A percentile compares a stretch with the other conserved stretches of the same genome.
phyloP scores from a whole-genome alignment of 805 yeast genomes.

The Metschnikowia noctiluminum region DNA sequence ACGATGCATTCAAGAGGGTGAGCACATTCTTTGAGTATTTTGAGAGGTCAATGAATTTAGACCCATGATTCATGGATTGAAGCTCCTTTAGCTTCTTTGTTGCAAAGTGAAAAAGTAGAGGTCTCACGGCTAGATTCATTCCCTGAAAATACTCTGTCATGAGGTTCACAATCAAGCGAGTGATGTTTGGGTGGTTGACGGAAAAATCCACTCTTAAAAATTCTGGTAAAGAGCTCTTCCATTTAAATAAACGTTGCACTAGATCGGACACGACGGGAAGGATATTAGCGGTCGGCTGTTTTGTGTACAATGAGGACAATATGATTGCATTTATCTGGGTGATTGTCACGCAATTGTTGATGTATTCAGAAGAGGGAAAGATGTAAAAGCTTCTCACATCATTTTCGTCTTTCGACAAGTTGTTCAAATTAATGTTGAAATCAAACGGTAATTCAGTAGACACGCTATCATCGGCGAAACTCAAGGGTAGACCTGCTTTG shows the following conservation, averaged over 20 bases:
- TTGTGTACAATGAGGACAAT: conserved; percentile 64
- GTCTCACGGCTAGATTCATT: conserved; percentile 73
- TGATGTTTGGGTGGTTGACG: conserved; percentile 50
- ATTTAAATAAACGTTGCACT: conserved; percentile 60
- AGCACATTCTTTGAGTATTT: conserved; percentile 64
- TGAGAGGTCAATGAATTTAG: conserved; percentile 60
- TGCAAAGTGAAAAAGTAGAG: conserved; percentile 72
- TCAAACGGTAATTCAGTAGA: conserved; percentile 73
- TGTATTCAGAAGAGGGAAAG: conserved; percentile 75
- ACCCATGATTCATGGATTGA: conserved; percentile 36
- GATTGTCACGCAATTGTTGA: conserved; percentile 71
- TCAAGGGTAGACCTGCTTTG: conserved; percentile 75
- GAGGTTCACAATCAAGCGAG: conserved; percentile 66
- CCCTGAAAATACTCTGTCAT: conserved; percentile 86
- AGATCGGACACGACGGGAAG: conserved; percentile 69
- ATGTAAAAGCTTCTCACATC: conserved; percentile 66
- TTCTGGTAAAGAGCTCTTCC: conserved; percentile 65
- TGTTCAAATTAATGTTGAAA: conserved; percentile 53
- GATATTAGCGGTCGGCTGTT: conserved; percentile 73
- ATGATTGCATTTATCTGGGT: conserved; percentile 77
- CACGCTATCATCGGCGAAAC: conserved; percentile 78
- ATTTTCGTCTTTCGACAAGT: conserved; percentile 34
- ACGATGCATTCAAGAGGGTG: conserved; percentile 69
- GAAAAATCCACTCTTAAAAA: conserved; percentile 63
- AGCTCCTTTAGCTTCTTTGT: conserved; percentile 57